Conservation (phyloP, 495 filamentous ascomycete species). For the Annulohypoxylon bovei region DNA sequence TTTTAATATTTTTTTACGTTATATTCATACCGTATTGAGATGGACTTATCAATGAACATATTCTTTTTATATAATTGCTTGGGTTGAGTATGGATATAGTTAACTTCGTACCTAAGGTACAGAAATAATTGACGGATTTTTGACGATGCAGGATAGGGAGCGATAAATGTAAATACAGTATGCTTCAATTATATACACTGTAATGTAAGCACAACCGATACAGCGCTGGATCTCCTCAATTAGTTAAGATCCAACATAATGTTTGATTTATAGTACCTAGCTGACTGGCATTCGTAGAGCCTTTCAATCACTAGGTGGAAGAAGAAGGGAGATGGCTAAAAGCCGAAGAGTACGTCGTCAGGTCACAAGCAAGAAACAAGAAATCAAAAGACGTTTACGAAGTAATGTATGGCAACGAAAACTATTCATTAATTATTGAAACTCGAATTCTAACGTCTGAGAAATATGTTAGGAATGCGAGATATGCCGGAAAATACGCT, state of each 20-base stretch:
- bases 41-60: background rate
- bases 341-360: background rate
- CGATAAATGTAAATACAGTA: too few species aligned
- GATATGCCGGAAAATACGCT: background rate
- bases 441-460: background rate
- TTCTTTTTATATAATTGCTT: background rate
- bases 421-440: background rate
- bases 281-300: background rate
- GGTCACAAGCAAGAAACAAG: background rate
- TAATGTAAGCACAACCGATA: background rate
- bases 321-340: background rate
- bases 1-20: slow-evolving; percentile 35
- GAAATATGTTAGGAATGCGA: background rate
- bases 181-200: background rate
- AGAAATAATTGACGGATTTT: too few species aligned
- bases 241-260: background rate
- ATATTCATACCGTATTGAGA: too few species aligned
- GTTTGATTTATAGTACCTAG: background rate
- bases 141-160: too few species aligned
- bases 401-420: background rate
- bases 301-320: background rate
- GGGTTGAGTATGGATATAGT: too few species aligned
- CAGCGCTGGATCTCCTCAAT: too few species aligned
- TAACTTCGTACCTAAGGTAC: too few species aligned
- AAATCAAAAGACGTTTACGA: background rate